Evolutionary conservation across 2,329 filamentous ascomycete genomes (phyloP).

Genomic region (Elsinoe ampelina): DNA sequence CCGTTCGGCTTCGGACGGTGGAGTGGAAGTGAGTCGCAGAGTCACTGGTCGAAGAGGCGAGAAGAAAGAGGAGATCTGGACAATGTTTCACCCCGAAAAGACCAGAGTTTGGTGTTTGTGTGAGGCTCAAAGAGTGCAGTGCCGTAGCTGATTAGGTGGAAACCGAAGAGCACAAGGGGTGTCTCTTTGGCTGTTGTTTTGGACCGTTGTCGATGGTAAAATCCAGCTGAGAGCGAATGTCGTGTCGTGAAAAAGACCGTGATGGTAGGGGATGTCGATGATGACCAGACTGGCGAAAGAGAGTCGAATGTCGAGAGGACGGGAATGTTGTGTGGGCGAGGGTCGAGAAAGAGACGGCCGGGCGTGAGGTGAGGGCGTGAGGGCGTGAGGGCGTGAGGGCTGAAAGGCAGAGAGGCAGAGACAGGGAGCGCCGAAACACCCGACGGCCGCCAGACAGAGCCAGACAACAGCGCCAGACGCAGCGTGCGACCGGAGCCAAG

Average conservation of each 20-base stretch:
- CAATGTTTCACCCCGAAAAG: neutral
- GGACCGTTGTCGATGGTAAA: slow-evolving; percentile 4
- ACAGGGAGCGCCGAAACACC: neutral
- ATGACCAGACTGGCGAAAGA: neutral
- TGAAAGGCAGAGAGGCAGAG: neutral
- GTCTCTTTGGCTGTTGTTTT: neutral
- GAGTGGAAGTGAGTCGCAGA: neutral
- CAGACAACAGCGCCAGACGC: neutral
- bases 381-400: neutral
- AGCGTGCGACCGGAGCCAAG: slow-evolving; percentile 2
- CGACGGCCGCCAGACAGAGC: neutral
- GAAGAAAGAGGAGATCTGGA: neutral
- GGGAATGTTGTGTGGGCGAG: slow-evolving; percentile 2
- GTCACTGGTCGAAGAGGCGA: neutral
- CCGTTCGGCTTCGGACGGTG: neutral
- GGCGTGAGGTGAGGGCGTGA: neutral
- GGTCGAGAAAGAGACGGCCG: neutral
- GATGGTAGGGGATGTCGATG: neutral
- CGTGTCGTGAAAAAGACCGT: slow-evolving; percentile 2
- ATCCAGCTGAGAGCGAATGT: slow-evolving; percentile 3
- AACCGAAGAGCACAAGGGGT: neutral
- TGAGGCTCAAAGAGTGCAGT: slow-evolving; percentile 10
- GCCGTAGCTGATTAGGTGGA: slow-evolving; percentile 14
- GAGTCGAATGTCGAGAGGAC: slow-evolving; percentile 6
- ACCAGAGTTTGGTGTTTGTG: slow-evolving; percentile 1